Base-by-base conservation (phyloP, 2,329 filamentous ascomycete genomes). In the Rhinocladiella similis region DNA sequence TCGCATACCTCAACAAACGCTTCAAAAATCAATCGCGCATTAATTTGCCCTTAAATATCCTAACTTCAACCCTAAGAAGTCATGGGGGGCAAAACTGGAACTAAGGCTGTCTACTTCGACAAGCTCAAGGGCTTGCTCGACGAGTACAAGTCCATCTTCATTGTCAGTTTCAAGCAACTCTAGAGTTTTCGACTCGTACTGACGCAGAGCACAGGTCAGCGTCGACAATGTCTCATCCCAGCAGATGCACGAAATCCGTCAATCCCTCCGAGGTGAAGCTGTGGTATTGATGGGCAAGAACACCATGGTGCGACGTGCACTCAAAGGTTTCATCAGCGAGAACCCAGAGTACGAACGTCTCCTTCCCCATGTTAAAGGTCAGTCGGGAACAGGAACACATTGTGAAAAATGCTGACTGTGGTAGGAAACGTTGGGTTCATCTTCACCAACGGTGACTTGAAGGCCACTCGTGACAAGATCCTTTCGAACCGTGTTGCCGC, bases 241-340 rank as follows among this genome's bases (percentile, higher is more conserved):
- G 87, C 95, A 99, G 88, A 99, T 99, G 95, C 94, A 99, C 90
- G 94, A 99, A 87, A 97, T 99, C 79, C 90, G 94, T 78, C 81
- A 88, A 73, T 80, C 90, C 72, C 89, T 99, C 77, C 92, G 94
- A 77, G 88, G 88, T 64, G 81, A 96, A 80, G 92, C 86, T 80
- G 89, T 97, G 70, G 92, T 99, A 71, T 84, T 99, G 81, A 97
- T 97, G 94, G 94, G 93, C 77, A 97, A 97, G 89, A 99, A 99
- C 88, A 99, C 94, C 80, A 99, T 99, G 94, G 93, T 96, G 75
- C 94, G 94, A 78, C 92, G 94, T 83, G 95, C 94, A 71, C 84
- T 99, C 75, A 96, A 93, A 84, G 93, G 90, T 75, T 96, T 99
- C 83, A 75, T 97, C 71, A 52, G 70, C 77, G 94, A 99, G 74